Evolutionary conservation across 1,139 yeast genomes (phyloP).

Genomic region (Wickerhamiella infanticola): DNA sequence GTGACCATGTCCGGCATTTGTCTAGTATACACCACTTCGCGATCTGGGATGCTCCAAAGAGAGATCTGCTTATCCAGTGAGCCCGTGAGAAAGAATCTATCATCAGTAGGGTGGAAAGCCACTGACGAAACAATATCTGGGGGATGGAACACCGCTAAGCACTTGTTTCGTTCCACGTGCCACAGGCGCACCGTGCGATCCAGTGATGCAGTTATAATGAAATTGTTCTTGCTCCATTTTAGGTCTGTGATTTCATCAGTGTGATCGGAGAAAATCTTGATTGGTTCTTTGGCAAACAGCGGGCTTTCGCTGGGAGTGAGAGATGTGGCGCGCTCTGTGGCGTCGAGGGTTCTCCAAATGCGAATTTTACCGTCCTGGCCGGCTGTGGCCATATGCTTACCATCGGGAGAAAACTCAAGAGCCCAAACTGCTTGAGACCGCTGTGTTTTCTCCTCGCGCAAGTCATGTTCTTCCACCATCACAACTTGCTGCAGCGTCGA

Average conservation of each 20-base stretch:
- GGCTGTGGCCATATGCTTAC: constrained; percentile 69
- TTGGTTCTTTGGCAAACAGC: constrained; percentile 60
- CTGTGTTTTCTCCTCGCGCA: neutral
- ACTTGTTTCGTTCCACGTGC: constrained; percentile 57
- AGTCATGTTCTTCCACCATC: neutral
- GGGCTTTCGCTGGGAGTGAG: constrained; percentile 32
- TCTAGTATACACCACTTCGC: constrained; percentile 34
- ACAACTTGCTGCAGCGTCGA: neutral
- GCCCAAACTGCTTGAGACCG: constrained; percentile 42
- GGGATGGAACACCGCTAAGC: constrained; percentile 53
- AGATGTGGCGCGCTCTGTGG: constrained; percentile 35
- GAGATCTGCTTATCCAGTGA: constrained; percentile 67
- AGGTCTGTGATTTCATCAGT: constrained; percentile 50
- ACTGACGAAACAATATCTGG: constrained; percentile 75
- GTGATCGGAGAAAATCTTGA: constrained; percentile 50
- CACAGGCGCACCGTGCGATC: constrained; percentile 72
- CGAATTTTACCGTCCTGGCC: constrained; percentile 56
- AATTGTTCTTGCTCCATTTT: constrained; percentile 84
- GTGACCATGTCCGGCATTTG: constrained; percentile 40
- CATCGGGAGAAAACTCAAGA: constrained; percentile 61
- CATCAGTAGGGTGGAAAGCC: constrained; percentile 74
- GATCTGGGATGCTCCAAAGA: constrained; percentile 74
- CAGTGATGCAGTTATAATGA: constrained; percentile 67
- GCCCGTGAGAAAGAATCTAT: constrained; percentile 73
- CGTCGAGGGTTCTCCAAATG: constrained; percentile 67